Evolutionary conservation across 331 rosid species (phyloP), one percentile per base, ranked within the genome.

Genomic region (Malus hybrid): DNA sequence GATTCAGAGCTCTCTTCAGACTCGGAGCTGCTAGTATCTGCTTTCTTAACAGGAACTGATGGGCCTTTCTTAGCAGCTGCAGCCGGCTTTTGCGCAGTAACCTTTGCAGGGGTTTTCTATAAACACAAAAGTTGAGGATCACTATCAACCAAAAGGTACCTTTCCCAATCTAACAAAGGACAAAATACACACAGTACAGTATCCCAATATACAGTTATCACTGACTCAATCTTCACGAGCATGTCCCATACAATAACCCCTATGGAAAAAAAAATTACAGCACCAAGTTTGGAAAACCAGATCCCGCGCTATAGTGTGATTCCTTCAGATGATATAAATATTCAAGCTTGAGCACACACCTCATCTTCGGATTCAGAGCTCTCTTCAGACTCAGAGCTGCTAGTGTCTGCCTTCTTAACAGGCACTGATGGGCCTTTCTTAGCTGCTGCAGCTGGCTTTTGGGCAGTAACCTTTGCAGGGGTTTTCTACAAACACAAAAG

Each of bases 301-400:
- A 39, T 36, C 44, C 44, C 11, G 4, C 44, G 0, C 19, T 31
- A n/a, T 10, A 34, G 5, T 13, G 22, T 4, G 20, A 34, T 18
- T 72, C 24, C 9, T 14, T 10, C 2, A 55, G 8, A 15, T 3
- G 32, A 29, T 63, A 15, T 9, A 29, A 31, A 16, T 6, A 15
- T 4, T 31, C 32, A 15, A 64, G 68, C 68, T 57, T 64, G 2
- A 8, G 7, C 11, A 8, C 39, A 72, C 34, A 83, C 87, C 79
- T 36, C 59, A 24, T 81, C 82, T 14, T 79, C 59, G 6, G 62
- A 89, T 10, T 87, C 97, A 36, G 81, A 85, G 70, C 77, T 80
- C 46, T 39, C 46, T 39, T 39, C 46, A 2, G 46, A 39, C 46
- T 39, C 46, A 39, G 81, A 85, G 73, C 78, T 80, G 24, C 80